Evolutionary conservation across 768 basidiomycete genomes (phyloP).

Genomic region (Lactifluus pinguis): DNA sequence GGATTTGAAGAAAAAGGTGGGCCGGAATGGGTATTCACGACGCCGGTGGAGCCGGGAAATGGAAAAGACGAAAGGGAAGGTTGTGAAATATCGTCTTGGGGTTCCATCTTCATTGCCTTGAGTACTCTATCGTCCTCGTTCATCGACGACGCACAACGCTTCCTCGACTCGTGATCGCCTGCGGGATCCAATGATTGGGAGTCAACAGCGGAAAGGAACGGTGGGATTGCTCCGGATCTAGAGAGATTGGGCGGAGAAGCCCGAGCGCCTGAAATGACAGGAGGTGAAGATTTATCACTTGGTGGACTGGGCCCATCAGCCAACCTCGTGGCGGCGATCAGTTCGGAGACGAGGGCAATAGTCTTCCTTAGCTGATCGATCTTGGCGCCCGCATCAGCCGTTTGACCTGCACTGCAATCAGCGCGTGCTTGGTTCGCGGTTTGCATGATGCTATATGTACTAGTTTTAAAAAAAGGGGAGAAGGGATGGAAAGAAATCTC

Average conservation of each 20-base stretch:
- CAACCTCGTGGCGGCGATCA: conserved; percentile 40
- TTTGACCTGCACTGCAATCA: conserved; percentile 39
- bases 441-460: conserved; percentile 43
- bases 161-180: conserved; percentile 37
- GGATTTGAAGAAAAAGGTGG: conserved; percentile 18
- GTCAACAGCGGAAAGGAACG: conserved; percentile 18
- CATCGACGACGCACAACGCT: conserved; percentile 43
- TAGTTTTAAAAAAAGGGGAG: conserved; percentile 11
- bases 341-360: conserved; percentile 43
- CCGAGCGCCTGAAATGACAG: conserved; percentile 6
- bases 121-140: conserved; percentile 34
- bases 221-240: conserved; percentile 5
- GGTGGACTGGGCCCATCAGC: conserved; percentile 25
- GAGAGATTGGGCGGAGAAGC: conserved; percentile 17
- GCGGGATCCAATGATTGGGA: conserved; percentile 24
- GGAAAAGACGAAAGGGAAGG: conserved; percentile 17
- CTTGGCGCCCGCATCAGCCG: conserved; percentile 38
- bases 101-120: conserved; percentile 43
- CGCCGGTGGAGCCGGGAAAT: conserved; percentile 11
- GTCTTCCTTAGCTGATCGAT: conserved; percentile 50
- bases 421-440: conserved; percentile 50
- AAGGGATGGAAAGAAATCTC: conserved; percentile 19
- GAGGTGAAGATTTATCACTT: conserved; percentile 22
- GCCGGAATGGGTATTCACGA: conserved; percentile 13
- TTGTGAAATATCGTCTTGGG: conserved; percentile 33